Evolutionary conservation across 140 eudicot genomes (phyloP).

Genomic region (Ambrosia hybrid): DNA sequence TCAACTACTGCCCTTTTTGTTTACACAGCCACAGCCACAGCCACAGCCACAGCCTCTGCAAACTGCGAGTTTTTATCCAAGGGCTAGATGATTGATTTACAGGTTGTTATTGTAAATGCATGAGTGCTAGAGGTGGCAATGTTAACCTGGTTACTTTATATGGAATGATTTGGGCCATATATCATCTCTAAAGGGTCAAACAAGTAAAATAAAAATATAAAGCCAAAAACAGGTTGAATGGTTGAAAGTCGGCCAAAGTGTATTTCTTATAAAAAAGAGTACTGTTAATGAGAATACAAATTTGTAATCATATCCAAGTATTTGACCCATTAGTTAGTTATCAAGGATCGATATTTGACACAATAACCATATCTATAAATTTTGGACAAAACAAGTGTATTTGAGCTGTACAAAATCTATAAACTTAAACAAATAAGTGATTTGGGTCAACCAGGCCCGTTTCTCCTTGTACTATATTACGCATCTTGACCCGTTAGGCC

Average conservation of each 20-base stretch:
- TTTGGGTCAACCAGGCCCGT: background rate
- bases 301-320: background rate
- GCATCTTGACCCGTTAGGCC: background rate
- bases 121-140: background rate
- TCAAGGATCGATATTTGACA: background rate
- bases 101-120: no score
- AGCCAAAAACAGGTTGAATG: background rate
- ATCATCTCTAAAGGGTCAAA: slow-evolving; percentile 4
- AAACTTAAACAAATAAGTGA: background rate
- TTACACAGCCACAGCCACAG: no score
- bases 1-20: no score
- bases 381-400: background rate
- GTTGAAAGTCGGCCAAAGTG: slow-evolving; percentile 2
- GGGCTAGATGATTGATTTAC: background rate
- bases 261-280: background rate
- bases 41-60: no score
- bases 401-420: background rate
- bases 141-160: background rate
- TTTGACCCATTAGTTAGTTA: background rate
- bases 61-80: no score
- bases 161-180: background rate
- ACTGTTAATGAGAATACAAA: background rate
- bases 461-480: background rate
- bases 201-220: background rate
- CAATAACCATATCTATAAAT: background rate